Base-by-base conservation (phyloP, 2,329 filamentous ascomycete species). In the Ciborinia camelliae region DNA sequence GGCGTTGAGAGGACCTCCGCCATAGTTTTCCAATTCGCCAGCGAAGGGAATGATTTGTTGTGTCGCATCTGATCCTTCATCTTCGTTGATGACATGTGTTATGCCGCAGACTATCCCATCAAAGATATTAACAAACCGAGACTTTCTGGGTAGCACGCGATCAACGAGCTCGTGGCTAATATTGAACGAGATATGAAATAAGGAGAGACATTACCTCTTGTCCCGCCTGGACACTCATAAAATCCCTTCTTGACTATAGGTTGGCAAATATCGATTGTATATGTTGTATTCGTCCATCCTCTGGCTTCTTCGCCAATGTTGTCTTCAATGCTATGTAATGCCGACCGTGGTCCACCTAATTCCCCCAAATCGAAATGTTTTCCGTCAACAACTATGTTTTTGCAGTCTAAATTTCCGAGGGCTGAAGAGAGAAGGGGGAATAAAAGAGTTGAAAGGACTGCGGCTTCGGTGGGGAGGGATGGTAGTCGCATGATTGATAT, bases 231-330 rank as follows among this genome's bases (percentile, higher is more conserved):
- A 74, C 92, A 96, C 72, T 88, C 45, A 59, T 64, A 3, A 23
- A 64, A 64, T 79, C 45, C 87, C 80, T 7, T 81, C 77, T 69
- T 84, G 75, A 85, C 84, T 69, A 97, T 78, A 8, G 85, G 81
- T 61, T 81, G 78, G 78, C 92, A 96, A 57, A 96, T 81, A 72
- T 96, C 90, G 65, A 96, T 75, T 0, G 90, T 93, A 76, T 92
- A 96, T 51, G 91, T 94, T 32, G 87, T 91, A 76, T 95, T 95
- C 66, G 80, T 81, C 35, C 84, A 79, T 20, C 81, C 80, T 20
- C 80, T 82, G 26, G 82, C 81, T 12, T 73, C 73, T 4, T 75
- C 72, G 10, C 79, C 75, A 41, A 82, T 76, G 9, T 73, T 73
- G 6, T 75, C 72, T 18, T 79, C 74, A 41, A 82, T 77, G 72